A percentile compares a stretch with the other conserved stretches of the same genome.
Conservation (phyloP, 148 eudicot genomes). For the Suaeda aralocaspica region DNA sequence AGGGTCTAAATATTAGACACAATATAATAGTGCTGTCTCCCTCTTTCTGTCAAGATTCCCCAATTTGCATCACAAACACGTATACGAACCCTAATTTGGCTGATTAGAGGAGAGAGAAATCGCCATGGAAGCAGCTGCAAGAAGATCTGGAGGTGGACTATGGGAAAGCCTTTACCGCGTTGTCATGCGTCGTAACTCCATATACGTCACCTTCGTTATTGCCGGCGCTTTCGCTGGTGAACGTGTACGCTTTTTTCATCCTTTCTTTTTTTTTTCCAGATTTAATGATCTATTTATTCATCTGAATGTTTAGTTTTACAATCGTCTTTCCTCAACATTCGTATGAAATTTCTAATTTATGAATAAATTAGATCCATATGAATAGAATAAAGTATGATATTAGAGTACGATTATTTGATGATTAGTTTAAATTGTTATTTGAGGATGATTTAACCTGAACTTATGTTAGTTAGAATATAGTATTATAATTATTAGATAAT, state of each 20-base stretch:
- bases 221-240: slow-evolving; percentile 75
- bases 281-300: not conserved
- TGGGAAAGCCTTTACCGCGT: slow-evolving; percentile 60
- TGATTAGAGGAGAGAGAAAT: slow-evolving; percentile 5
- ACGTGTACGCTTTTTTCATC: slow-evolving; percentile 31
- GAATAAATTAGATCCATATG: not conserved
- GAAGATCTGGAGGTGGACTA: slow-evolving; percentile 40
- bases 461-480: not conserved
- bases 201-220: slow-evolving; percentile 80
- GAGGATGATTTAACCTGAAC: not conserved
- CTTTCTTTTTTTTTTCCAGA: slow-evolving; percentile 1
- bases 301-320: not conserved
- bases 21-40: no score
- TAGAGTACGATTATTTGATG: not conserved
- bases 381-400: not conserved
- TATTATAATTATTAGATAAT: no score
- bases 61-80: no score
- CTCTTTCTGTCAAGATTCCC: no score
- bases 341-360: no score
- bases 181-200: slow-evolving; percentile 69
- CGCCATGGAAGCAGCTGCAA: slow-evolving; percentile 34
- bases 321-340: not conserved
- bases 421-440: not conserved
- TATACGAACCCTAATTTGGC: slow-evolving; percentile 10
- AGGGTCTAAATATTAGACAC: no score